Evolutionary conservation across 2,329 filamentous ascomycete genomes (phyloP).

Genomic region (Ascochyta pisi): DNA sequence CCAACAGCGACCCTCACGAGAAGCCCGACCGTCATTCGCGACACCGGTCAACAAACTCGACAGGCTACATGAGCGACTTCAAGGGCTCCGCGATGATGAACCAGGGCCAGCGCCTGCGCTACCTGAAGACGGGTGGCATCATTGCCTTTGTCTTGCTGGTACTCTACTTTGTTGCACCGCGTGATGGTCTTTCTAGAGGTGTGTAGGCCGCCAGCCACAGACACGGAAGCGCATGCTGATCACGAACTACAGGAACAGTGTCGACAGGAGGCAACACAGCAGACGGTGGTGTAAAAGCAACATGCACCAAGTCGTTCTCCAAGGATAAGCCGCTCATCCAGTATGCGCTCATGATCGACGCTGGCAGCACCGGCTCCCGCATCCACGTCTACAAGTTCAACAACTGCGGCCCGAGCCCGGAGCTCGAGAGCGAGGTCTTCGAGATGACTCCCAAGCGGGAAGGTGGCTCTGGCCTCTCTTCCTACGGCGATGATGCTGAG

Average conservation of each 20-base stretch:
- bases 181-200: conserved; percentile 40
- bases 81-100: conserved; percentile 63
- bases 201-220: conserved; percentile 10
- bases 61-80: conserved; percentile 52
- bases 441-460: conserved; percentile 88
- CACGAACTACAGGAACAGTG: conserved; percentile 23
- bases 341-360: conserved; percentile 98
- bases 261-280: conserved; percentile 51
- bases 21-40: conserved; percentile 54
- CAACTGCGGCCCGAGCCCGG: conserved; percentile 94
- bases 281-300: conserved; percentile 67
- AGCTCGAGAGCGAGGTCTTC: conserved; percentile 91
- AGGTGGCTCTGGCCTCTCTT: conserved; percentile 80
- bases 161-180: conserved; percentile 63
- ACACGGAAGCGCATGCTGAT: conserved; percentile 8
- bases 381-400: conserved; percentile 99
- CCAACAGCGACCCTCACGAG: conserved; percentile 52
- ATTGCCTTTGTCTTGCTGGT: conserved; percentile 64
- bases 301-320: conserved; percentile 83
- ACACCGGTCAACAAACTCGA: conserved; percentile 44
- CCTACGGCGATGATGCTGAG: conserved; percentile 84
- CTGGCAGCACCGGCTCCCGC: conserved; percentile 94
- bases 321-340: conserved; percentile 93
- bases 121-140: conserved; percentile 67
- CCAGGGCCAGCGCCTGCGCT: conserved; percentile 66